Evolutionary conservation across 2,329 filamentous ascomycete genomes (phyloP).

Genomic region (Kalaharituber pfeilii): DNA sequence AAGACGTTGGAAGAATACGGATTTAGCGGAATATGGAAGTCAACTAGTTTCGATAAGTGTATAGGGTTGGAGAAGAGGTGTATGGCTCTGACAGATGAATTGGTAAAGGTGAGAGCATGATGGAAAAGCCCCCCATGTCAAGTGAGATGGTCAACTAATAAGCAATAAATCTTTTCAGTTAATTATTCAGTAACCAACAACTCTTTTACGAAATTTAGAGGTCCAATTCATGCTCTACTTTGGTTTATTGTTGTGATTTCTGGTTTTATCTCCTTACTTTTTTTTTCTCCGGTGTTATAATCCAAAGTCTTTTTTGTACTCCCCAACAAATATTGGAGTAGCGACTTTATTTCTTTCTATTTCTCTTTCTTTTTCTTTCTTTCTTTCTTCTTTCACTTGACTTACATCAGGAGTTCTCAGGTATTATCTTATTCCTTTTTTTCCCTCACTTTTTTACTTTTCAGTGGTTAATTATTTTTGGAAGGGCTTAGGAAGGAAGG

Average conservation of each 20-base stretch:
- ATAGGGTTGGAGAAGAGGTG: slow-evolving; percentile 37
- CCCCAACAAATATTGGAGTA: no score
- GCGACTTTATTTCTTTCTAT: no score
- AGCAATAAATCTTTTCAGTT: not conserved
- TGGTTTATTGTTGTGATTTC: no score
- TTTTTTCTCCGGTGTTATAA: slow-evolving; percentile 10
- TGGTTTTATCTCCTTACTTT: not conserved
- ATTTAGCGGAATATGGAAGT: slow-evolving; percentile 46
- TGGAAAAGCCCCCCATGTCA: no score
- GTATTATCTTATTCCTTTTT: no score
- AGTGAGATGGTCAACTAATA: no score
- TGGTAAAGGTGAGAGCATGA: slow-evolving; percentile 42
- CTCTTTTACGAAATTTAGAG: no score
- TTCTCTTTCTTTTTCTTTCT: no score
- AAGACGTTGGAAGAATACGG: slow-evolving; percentile 42
- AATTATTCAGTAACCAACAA: not conserved
- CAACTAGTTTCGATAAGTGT: slow-evolving; percentile 35
- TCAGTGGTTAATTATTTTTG: not conserved
- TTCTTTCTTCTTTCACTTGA: not conserved
- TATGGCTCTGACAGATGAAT: slow-evolving; percentile 39
- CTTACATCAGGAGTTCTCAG: no score
- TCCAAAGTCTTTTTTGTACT: not conserved
- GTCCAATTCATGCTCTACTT: no score
- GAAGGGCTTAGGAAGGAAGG: no score
- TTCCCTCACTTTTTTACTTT: not conserved